These are phyloP conservation scores for Pterocarpus macrocarpus DNA, from an alignment of 306 rosid genomes.

Conservation along the genomic window DNA sequence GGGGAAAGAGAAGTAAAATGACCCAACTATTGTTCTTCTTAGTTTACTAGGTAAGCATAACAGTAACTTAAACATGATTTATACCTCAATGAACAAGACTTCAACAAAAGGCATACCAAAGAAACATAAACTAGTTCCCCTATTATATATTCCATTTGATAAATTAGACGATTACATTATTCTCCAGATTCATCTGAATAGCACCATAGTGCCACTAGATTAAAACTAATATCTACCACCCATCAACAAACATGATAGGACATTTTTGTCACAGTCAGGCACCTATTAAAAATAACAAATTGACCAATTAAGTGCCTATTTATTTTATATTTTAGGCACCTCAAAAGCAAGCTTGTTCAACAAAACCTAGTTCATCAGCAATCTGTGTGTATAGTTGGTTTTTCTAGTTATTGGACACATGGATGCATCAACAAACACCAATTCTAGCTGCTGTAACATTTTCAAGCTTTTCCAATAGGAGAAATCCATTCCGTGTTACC, in stretches of 20 bases:
- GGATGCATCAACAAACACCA: too few relatives aligned
- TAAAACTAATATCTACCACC: conserved; percentile 7
- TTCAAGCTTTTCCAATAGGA: not conserved
- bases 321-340: too few relatives aligned
- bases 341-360: too few relatives aligned
- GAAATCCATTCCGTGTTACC: too few relatives aligned
- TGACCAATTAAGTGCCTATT: too few relatives aligned
- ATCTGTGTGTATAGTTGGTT: too few relatives aligned
- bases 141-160: conserved; percentile 1
- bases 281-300: not conserved
- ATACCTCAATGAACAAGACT: conserved; percentile 1
- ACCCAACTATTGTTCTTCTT: not conserved
- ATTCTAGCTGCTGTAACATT: too few relatives aligned
- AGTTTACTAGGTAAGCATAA: not conserved
- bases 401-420: too few relatives aligned
- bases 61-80: not conserved
- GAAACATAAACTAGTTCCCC: not conserved
- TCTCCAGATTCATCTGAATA: not conserved
- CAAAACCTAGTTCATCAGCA: too few relatives aligned
- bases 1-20: not conserved
- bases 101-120: conserved; percentile 1
- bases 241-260: not conserved
- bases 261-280: conserved; percentile 3
- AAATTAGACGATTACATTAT: not conserved
- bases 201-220: not conserved